phyloP scores from a whole-genome alignment of 1,284 basidiomycete species.

The Cutaneotrichosporon curvatum region DNA sequence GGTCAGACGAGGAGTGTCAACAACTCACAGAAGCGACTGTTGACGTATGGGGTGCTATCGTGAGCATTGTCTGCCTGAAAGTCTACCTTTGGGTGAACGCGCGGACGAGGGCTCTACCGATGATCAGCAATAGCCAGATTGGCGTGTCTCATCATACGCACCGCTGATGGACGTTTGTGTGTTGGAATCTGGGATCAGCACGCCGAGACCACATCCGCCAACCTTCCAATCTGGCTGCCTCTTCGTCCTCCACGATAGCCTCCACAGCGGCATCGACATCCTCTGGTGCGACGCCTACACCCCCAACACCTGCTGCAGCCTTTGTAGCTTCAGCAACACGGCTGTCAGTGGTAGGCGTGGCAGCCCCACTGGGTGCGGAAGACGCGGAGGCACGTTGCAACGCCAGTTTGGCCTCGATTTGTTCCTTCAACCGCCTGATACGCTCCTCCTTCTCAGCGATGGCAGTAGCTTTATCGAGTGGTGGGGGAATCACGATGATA shows the following conservation, averaged over 20 bases:
- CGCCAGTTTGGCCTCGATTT: slow-evolving; percentile 27
- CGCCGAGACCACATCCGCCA: too few relatives aligned
- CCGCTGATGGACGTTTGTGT: too few relatives aligned
- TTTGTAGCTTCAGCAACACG: background rate
- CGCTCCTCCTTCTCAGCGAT: slow-evolving; percentile 30
- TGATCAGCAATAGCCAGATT: too few relatives aligned
- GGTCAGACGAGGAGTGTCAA: slow-evolving; percentile 1
- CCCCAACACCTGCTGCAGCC: background rate
- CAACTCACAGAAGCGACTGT: too few relatives aligned
- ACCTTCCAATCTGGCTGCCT: too few relatives aligned
- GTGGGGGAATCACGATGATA: slow-evolving; percentile 8
- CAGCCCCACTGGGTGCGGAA: slow-evolving; percentile 4
- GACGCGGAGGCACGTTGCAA: slow-evolving; percentile 7
- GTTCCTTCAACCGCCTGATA: slow-evolving; percentile 31
- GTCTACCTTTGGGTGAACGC: background rate
- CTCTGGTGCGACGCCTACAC: background rate
- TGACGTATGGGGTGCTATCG: too few relatives aligned
- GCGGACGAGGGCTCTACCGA: background rate
- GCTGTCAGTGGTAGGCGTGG: slow-evolving; percentile 3
- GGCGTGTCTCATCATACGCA: too few relatives aligned
- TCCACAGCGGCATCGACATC: slow-evolving; percentile 4
- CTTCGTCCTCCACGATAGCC: background rate
- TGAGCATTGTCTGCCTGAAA: too few relatives aligned
- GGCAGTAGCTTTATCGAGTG: slow-evolving; percentile 15
- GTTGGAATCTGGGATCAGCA: too few relatives aligned